These are phyloP conservation scores for Trichoderma pleuroti DNA, from an alignment of 2,329 filamentous ascomycete genomes.

Conservation along the genomic window DNA sequence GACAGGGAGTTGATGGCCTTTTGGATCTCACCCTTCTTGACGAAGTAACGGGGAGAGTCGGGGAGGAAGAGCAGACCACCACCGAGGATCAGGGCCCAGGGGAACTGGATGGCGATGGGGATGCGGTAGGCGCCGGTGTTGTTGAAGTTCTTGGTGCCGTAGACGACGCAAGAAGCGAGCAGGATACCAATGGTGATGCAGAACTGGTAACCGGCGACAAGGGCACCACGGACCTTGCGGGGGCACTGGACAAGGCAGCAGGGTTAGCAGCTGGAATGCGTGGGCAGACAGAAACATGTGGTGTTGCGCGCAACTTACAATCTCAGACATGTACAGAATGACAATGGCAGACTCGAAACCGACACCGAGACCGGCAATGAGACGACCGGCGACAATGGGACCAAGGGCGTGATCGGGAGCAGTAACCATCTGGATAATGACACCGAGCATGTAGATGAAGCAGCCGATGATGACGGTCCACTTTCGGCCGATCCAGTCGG, in stretches of 20 bases:
- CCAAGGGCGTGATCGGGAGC: constrained; percentile 47
- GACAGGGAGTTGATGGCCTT: constrained; percentile 60
- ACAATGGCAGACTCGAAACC: constrained; percentile 78
- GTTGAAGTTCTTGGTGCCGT: constrained; percentile 59
- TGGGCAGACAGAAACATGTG: neutral
- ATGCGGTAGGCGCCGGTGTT: constrained; percentile 73
- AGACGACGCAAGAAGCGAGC: constrained; percentile 70
- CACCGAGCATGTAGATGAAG: constrained; percentile 65
- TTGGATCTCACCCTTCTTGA: constrained; percentile 71
- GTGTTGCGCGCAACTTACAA: constrained; percentile 45
- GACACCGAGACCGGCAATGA: constrained; percentile 73
- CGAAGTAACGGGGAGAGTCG: constrained; percentile 81
- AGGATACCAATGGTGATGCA: constrained; percentile 77
- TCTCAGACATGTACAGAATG: constrained; percentile 85
- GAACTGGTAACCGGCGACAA: constrained; percentile 82
- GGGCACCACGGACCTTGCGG: constrained; percentile 69
- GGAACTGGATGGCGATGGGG: constrained; percentile 74
- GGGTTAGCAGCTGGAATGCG: neutral
- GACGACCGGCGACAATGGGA: constrained; percentile 67
- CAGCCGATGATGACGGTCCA: constrained; percentile 71
- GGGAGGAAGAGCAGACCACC: constrained; percentile 71
- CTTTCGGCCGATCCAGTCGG: constrained; percentile 71
- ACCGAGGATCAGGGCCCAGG: constrained; percentile 74
- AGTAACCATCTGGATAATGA: constrained; percentile 61
- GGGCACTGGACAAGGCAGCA: constrained; percentile 40